Base-by-base conservation (phyloP, 2,329 filamentous ascomycete species). In the Hymenoscyphus fructigenus region DNA sequence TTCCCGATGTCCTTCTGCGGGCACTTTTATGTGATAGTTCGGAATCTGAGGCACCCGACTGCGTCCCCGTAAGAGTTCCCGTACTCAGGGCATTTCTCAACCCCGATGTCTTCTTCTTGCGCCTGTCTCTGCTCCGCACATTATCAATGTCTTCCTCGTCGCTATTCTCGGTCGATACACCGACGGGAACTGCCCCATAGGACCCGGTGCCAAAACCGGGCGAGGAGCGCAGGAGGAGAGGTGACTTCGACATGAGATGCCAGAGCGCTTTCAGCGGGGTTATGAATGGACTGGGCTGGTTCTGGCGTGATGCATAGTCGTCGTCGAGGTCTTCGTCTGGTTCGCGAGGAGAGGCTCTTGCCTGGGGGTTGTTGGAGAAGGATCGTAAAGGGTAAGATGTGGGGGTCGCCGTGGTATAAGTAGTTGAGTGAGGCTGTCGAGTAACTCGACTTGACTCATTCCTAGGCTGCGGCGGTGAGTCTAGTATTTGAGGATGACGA, bases 121-220 rank as follows among this genome's bases (percentile, higher is more conserved):
- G 63, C 63, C 67, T 68, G 59, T 69, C 68, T 59, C 67, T 38
- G 20, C 69, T 64, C 34, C 69, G 67, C 47, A 66, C 34, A 64
- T 69, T 66, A 61, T 74, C 64, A 15, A 65, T 67, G 7, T 76
- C 72, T 29, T 77, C 72, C 14, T 75, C 72, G 29, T 73, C 74
- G 23, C 73, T 74, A 50, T 76, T 75, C 34, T 77, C 75, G n/a
- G 71, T 73, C 32, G 77, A 75, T 5, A 75, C 79, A 44, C 79
- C 75, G 53, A 83, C 71, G 5, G 83, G 84, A 26, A 85, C 80
- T 4, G 84, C 84, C 62, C 86, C 85, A 74, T 88, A 88, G 17
- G 85, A 87, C 26, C 84, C 83, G 41, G 84, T 86, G 64, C 84
- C 85, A 74, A 84, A 82, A 38, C 84, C 84, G 55, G 85, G 85